Percentiles rank a stretch among this genome's conserved stretches.
Evolutionary conservation across 345 rosid genomes (phyloP).

Genomic region (Litchi chinensis): DNA sequence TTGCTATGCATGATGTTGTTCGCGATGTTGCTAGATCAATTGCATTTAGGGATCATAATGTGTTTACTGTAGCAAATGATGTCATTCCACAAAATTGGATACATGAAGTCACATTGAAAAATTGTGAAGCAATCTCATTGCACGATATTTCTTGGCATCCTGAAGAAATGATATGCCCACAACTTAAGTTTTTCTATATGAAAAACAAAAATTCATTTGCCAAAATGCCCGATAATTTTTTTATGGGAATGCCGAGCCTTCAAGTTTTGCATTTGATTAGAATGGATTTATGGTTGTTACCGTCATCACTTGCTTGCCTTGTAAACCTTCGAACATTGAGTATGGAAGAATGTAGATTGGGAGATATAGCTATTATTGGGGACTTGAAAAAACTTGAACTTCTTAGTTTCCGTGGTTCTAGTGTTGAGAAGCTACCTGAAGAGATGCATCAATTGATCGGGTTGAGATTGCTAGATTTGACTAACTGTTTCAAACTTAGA

Average conservation of each 20-base stretch:
- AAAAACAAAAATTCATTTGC: not conserved
- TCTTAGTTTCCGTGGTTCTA: slow-evolving; percentile 18
- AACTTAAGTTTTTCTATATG: not conserved
- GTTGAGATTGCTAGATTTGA: slow-evolving; percentile 23
- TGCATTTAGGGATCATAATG: slow-evolving; percentile 8
- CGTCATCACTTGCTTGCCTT: slow-evolving; percentile 2
- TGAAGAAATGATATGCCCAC: not conserved
- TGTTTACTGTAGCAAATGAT: not conserved
- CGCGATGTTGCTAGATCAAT: slow-evolving; percentile 22
- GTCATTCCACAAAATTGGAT: not conserved
- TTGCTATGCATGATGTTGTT: slow-evolving; percentile 26
- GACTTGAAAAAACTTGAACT: slow-evolving; percentile 16
- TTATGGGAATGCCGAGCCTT: slow-evolving; percentile 19
- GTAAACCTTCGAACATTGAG: slow-evolving; percentile 19
- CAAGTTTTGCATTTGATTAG: slow-evolving; percentile 22
- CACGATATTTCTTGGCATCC: not conserved
- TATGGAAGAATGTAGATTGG: not conserved
- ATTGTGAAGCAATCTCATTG: not conserved
- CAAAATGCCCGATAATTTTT: slow-evolving; percentile 10
- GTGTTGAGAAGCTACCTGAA: slow-evolving; percentile 18
- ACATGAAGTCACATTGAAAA: not conserved
- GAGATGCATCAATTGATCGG: slow-evolving; percentile 15
- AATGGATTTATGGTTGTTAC: slow-evolving; percentile 1
- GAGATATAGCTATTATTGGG: slow-evolving; percentile 8
- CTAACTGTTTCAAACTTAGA: not conserved